Evolutionary conservation across 805 yeast genomes (phyloP), one percentile per base, ranked within the genome.

Genomic region (Kodamaea laetipori): DNA sequence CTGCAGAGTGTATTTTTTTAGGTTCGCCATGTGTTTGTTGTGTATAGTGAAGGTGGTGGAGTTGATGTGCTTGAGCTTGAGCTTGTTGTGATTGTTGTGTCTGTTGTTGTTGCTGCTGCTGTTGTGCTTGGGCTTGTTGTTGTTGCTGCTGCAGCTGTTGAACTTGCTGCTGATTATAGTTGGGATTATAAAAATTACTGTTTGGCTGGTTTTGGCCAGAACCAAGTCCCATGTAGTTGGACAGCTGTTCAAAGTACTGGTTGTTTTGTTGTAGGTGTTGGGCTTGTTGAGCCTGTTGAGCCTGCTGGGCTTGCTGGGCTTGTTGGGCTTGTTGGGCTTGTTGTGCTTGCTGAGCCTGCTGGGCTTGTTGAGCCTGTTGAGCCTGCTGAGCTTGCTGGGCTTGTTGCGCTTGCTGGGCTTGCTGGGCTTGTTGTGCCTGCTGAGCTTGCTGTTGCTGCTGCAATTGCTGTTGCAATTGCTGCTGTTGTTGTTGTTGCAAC

Each of bases 61-160:
- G 24, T 32, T 33, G 37, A n/a, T n/a, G n/a, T n/a, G n/a, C n/a
- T 33, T 33, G 37, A 11, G 15, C 21, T n/a, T 17, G 37, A 6
- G 15, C 21, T 12, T 33, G 37, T 18, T 18, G 26, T 6, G 7
- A 12, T 18, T 18, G 13, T 21, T 33, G 37, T 4, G 15, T 11
- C 18, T 33, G 36, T 32, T 15, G 21, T 25, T 25, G 28, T 6
- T 33, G 37, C 37, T 12, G 12, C 12, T 30, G 33, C 17, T 30
- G 33, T 16, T 33, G 28, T 15, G 24, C 32, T 41, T 36, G 43
- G 44, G 24, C 26, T 43, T 16, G 37, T 15, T 44, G 44, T 7
- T 18, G 41, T n/a, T 31, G 28, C 32, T 39, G 37, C 36, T 30
- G 50, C 21, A 17, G 30, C 35, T 35, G 39, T 31, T 39, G 51